A percentile compares a stretch with the other conserved stretches of the same genome.
Conservation (phyloP, 1,284 basidiomycete species). For the Athelia psychrophila region DNA sequence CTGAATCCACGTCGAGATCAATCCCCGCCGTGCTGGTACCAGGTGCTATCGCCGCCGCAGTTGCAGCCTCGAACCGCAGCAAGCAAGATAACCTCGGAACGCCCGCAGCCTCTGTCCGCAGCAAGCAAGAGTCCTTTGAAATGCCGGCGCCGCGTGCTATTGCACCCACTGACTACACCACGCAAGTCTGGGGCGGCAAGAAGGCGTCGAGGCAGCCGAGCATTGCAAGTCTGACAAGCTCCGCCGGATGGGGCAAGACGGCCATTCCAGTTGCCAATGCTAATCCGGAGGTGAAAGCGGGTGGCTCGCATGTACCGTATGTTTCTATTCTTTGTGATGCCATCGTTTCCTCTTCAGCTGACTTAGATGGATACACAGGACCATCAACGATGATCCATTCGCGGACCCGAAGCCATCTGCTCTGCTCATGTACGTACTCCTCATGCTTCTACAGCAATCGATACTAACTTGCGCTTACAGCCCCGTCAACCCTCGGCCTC, state of each 20-base stretch:
- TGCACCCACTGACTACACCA: conserved; percentile 13
- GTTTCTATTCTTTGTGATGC: conserved; percentile 2
- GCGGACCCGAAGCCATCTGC: conserved; percentile 28
- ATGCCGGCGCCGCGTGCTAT: conserved; percentile 19
- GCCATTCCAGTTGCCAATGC: not conserved
- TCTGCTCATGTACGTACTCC: not conserved
- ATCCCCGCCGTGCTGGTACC: too few species aligned
- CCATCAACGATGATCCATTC: conserved; percentile 32
- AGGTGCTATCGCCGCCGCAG: too few species aligned
- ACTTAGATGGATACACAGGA: conserved; percentile 2
- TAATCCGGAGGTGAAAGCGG: not conserved
- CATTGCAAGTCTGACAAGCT: conserved; percentile 8
- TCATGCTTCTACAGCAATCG: not conserved
- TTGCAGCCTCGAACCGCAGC: too few species aligned
- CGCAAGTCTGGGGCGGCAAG: not conserved
- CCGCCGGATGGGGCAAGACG: conserved; percentile 1
- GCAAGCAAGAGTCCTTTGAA: conserved; percentile 22
- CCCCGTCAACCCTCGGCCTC: conserved; percentile 29
- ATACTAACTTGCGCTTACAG: conserved; percentile 8
- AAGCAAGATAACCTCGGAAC: too few species aligned
- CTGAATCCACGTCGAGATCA: too few species aligned
- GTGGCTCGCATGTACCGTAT: not conserved
- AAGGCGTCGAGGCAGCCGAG: conserved; percentile 11
- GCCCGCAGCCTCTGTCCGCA: too few species aligned
- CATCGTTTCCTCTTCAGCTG: conserved; percentile 14